Evolutionary conservation across 2,329 filamentous ascomycete genomes (phyloP), one percentile per base, ranked within the genome.

Genomic region (Byssoonygena ceratinophila): DNA sequence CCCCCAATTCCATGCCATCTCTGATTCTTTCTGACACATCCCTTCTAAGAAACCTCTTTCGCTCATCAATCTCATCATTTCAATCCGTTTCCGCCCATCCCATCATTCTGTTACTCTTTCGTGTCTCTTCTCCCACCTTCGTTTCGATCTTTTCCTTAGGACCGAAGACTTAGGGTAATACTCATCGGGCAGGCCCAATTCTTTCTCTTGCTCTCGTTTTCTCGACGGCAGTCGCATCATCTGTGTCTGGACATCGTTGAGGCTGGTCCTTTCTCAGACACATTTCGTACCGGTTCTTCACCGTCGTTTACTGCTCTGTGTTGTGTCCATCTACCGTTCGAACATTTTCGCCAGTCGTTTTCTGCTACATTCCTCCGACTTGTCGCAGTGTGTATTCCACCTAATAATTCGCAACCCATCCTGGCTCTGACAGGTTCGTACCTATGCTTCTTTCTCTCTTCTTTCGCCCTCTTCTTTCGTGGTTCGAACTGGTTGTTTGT

Each of bases 211-310:
- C 59, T 57, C 53, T 55, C 49, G 41, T 40, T 45, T 46, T 39
- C 51, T 48, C 51, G 40, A 39, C 44, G 29, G n/a, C 44, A 39
- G 34, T 27, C 37, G 25, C 34, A 47, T 47, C 29, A 39, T 23
- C 59, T 60, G 57, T 58, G 56, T 55, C 54, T 59, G 52, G 41
- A 49, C 46, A 46, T 48, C 51, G 55, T 53, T 57, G 66, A 68
- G 67, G 66, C 67, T 61, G 67, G 67, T 59, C 61, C 67, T 66
- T 68, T 61, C 54, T 59, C 59, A 60, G 56, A 40, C 46, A 49
- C 32, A 22, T 32, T 36, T 31, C 46, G 36, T 47, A 47, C 59
- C 54, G 54, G 48, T 57, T 36, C 45, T 56, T 54, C 44, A 53
- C 58, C 55, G 36, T 55, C 47, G 47, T 39, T 52, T 51, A 22